Evolutionary conservation across 768 basidiomycete species (phyloP), one percentile per base, ranked within the genome.

Genomic region (Tylopilus rubrobrunneus): DNA sequence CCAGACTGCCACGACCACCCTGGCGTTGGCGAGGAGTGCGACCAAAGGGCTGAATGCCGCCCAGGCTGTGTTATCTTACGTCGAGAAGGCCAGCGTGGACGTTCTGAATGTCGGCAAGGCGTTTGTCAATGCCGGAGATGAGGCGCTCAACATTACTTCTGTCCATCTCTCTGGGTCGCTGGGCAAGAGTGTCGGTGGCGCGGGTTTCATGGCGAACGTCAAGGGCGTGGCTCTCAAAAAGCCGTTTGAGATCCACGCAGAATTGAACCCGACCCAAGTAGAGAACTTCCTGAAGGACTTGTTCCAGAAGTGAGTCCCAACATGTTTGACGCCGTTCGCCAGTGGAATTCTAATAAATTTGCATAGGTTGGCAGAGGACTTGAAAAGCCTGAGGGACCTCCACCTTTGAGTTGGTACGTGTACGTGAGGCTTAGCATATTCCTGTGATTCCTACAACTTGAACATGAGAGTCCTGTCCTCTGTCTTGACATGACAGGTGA

Each of bases 121-220:
- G 40, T 33, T 52, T 36, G 36, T 45, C 27, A 17, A 23, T 9
- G 45, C 29, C 7, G 46, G 41, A 15, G 7, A 23, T 3, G 29
- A 41, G 23, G 43, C 31, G 19, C 37, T 56, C 25, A n/a, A 46
- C 17, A 46, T 49, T 7, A 55, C 56, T 19, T 48, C 52, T 17
- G 3, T 56, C 29, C 52, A 49, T 14, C 23, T 56, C 34, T 53
- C 47, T 29, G 55, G 51, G 41, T 37, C 51, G 10, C 27, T 56
- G 7, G 29, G 51, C 10, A 45, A 48, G 47, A 54, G 52, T 19
- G 28, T 51, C 5, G 14, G 37, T 5, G 45, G 55, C 6, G 41
- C n/a, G 19, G 41, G 31, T 2, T 31, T 53, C 10, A 14, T 12
- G 9, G 40, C 51, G 17, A 34, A 36, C 34, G 23, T 56, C 21